These are phyloP conservation scores for Zopfochytrium polystomum DNA, from an alignment of 371 early-diverging fungal species.

Conservation along the genomic window DNA sequence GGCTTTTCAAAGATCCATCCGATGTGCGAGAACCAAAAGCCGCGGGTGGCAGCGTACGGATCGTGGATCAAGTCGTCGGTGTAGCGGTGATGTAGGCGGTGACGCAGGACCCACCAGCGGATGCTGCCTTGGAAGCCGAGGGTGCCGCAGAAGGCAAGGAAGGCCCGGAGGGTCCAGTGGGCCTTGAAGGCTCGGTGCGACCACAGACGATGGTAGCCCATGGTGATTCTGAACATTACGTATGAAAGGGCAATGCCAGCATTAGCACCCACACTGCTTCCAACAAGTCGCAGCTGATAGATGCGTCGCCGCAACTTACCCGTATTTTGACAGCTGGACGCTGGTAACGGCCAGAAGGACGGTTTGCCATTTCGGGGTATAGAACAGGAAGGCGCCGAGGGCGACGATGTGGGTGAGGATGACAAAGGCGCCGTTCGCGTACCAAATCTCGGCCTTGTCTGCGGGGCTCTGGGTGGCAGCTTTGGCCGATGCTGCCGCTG, in stretches of 20 bases:
- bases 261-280: no score
- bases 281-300: no score
- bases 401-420: constrained; percentile 29
- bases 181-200: constrained; percentile 39
- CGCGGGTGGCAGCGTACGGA: constrained; percentile 37
- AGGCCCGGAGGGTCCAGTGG: constrained; percentile 17
- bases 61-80: constrained; percentile 39
- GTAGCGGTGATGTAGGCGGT: constrained; percentile 45
- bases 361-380: constrained; percentile 34
- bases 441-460: no score
- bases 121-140: constrained; percentile 41
- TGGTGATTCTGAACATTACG: constrained; percentile 40
- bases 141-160: constrained; percentile 34
- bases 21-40: constrained; percentile 45
- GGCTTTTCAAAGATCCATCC: constrained; percentile 44
- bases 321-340: background rate
- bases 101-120: constrained; percentile 42
- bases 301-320: no score
- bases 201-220: constrained; percentile 49
- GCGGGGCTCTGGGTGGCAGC: no score
- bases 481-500: no score
- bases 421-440: constrained; percentile 33
- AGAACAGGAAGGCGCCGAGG: constrained; percentile 19
- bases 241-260: no score
- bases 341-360: constrained; percentile 12